These are phyloP conservation scores for Alternaria sp. DNA, from an alignment of 2,329 filamentous ascomycete genomes.

Conservation along the genomic window DNA sequence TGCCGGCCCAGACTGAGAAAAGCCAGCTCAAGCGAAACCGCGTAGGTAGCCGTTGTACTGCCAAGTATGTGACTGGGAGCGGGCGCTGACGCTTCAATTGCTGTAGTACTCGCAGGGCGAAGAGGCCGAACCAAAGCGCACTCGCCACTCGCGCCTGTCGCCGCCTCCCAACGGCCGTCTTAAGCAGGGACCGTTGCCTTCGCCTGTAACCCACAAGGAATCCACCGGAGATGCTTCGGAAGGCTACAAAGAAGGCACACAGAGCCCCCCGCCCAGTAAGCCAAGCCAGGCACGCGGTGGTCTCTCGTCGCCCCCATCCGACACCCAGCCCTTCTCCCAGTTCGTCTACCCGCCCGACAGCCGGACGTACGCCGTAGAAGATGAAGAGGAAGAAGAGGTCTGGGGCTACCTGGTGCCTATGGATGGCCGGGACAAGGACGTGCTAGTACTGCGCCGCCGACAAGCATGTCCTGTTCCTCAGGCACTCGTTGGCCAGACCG, in stretches of 20 bases:
- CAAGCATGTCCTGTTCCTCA: constrained; percentile 69
- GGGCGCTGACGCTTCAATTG: constrained; percentile 27
- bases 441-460: constrained; percentile 77
- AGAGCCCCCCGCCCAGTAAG: constrained; percentile 64
- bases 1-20: constrained; percentile 71
- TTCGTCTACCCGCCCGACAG: constrained; percentile 74
- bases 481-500: constrained; percentile 46
- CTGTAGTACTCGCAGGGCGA: constrained; percentile 70
- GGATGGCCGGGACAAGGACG: constrained; percentile 71
- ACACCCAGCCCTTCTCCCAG: constrained; percentile 83
- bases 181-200: constrained; percentile 69
- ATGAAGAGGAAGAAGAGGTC: constrained; percentile 83
- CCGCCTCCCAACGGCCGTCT: constrained; percentile 59
- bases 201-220: constrained; percentile 75
- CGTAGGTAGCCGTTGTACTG: constrained; percentile 58
- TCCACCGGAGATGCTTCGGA: constrained; percentile 64
- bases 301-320: constrained; percentile 67
- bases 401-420: constrained; percentile 95
- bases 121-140: constrained; percentile 76
- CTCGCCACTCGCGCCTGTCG: constrained; percentile 72
- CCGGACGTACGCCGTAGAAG: constrained; percentile 80
- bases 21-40: constrained; percentile 83
- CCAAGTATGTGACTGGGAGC: neutral
- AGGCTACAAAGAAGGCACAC: constrained; percentile 70
- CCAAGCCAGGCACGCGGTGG: constrained; percentile 51